phyloP scores from a whole-genome alignment of 2,329 filamentous ascomycete genomes.

The Nothophaeocryptopus gaeumannii region DNA sequence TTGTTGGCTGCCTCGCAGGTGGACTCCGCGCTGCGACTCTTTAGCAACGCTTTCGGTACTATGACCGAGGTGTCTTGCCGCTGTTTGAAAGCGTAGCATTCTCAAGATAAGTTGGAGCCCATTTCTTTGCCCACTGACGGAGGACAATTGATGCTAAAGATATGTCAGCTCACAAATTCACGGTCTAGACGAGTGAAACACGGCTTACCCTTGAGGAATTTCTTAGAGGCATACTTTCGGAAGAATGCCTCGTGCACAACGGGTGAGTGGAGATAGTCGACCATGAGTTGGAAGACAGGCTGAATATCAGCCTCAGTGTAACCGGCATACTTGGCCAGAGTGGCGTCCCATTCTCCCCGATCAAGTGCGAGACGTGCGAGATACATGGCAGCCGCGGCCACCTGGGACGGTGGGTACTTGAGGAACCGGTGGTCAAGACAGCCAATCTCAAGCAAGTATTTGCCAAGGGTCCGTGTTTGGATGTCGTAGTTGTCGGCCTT shows the following conservation, averaged over 20 bases:
- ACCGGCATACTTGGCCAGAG: slow-evolving; percentile 84
- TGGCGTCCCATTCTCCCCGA: slow-evolving; percentile 87
- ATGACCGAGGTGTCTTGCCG: slow-evolving; percentile 35
- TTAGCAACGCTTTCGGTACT: slow-evolving; percentile 10
- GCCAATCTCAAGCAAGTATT: slow-evolving; percentile 97
- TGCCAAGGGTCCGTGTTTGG: slow-evolving; percentile 91
- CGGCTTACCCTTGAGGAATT: slow-evolving; percentile 88
- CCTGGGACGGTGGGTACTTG: slow-evolving; percentile 79
- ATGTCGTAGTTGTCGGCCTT: slow-evolving; percentile 99
- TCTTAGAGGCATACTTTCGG: slow-evolving; percentile 99
- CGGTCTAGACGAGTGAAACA: slow-evolving; percentile 10
- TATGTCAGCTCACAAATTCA: slow-evolving; percentile 29
- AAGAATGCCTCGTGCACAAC: slow-evolving; percentile 96
- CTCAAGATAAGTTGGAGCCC: slow-evolving; percentile 36
- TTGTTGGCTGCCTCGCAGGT: slow-evolving; percentile 8
- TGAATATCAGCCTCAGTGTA: slow-evolving; percentile 91
- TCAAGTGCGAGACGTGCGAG: slow-evolving; percentile 85
- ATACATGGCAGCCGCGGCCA: slow-evolving; percentile 94
- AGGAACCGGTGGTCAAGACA: slow-evolving; percentile 94
- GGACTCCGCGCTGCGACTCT: slow-evolving; percentile 11
- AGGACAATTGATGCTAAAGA: slow-evolving; percentile 79
- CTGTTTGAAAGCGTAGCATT: slow-evolving; percentile 25
- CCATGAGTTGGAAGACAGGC: slow-evolving; percentile 89
- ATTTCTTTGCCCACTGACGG: slow-evolving; percentile 80
- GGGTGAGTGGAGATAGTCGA: slow-evolving; percentile 89